Evolutionary conservation across 106 monocot species (phyloP), one percentile per base, ranked within the genome.

Genomic region (Ottelia alismoides): DNA sequence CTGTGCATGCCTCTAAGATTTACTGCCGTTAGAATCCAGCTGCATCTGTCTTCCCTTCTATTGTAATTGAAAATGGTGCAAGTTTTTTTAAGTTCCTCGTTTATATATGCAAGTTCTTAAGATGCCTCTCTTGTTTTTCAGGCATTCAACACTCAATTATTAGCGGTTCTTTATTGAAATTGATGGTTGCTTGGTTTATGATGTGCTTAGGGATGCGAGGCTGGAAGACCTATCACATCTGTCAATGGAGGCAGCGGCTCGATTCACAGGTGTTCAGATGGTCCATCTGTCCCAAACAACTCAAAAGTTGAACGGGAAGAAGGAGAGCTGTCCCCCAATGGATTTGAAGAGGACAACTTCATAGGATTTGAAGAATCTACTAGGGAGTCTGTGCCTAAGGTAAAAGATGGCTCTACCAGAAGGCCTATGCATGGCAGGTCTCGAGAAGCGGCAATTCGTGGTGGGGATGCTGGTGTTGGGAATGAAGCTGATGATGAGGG

Each of bases 301-400:
- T 28, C 56, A 11, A 80, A 80, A 66, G 65, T 69, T 59, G 92
- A 92, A 72, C 76, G 83, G 53, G 94, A 96, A 71, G 60, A 46
- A 20, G 60, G 60, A 0, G 60, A 96, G 61, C 64, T 96, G 56
- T 96, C 94, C 24, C 94, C 94, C 25, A 88, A 85, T 45, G 88
- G 88, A 60, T 88, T 79, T 67, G 94, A 94, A 66, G 93, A 96
- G 70, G 88, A 88, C 48, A 88, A 82, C 60, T 96, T 88, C 52
- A 73, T 81, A 20, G 57, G 58, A 9, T 84, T 96, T 66, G 75
- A 82, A 40, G 73, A 69, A 32, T 23, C 49, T 55, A 30, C 57
- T 3, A 47, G 59, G 4, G 71, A 69, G 49, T 10, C 25, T 53
- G 64, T 45, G 0, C 55, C 72, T 66, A 56, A 71, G 67, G 23